These are phyloP conservation scores for Talaromyces sp. DNA, from an alignment of 2,329 filamentous ascomycete genomes.

Conservation along the genomic window DNA sequence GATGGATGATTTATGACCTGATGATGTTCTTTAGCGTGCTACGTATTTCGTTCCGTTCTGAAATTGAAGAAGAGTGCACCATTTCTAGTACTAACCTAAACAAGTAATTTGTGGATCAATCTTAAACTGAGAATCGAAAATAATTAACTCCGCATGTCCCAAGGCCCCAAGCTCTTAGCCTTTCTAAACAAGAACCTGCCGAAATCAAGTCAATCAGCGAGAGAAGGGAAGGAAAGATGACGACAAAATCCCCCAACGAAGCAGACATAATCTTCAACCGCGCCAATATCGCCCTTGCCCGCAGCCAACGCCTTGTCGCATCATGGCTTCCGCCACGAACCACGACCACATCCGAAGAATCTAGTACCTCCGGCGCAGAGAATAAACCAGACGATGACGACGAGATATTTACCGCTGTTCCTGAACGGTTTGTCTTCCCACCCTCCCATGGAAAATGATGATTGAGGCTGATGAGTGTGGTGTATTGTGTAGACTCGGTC, in stretches of 20 bases:
- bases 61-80: neutral
- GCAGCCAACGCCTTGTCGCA: slow-evolving; percentile 54
- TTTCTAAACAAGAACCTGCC: neutral
- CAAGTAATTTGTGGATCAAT: slow-evolving; percentile 2
- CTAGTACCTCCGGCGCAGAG: slow-evolving; percentile 34
- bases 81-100: neutral
- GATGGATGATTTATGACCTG: slow-evolving; percentile 1
- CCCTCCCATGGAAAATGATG: neutral
- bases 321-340: slow-evolving; percentile 56
- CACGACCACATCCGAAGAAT: slow-evolving; percentile 33
- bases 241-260: slow-evolving; percentile 33
- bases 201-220: neutral
- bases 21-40: slow-evolving; percentile 6
- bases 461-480: neutral
- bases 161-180: neutral
- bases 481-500: slow-evolving; percentile 41
- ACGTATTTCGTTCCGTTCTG: neutral
- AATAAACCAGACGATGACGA: slow-evolving; percentile 44
- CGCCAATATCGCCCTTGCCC: slow-evolving; percentile 54
- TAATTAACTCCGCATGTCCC: neutral
- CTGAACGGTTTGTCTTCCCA: slow-evolving; percentile 51
- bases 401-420: slow-evolving; percentile 53
- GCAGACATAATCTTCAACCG: slow-evolving; percentile 58
- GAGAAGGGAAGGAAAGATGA: slow-evolving; percentile 24
- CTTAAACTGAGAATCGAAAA: neutral